Evolutionary conservation across 164 flowering plant species (phyloP).

Genomic region (Taxillus chinensis): DNA sequence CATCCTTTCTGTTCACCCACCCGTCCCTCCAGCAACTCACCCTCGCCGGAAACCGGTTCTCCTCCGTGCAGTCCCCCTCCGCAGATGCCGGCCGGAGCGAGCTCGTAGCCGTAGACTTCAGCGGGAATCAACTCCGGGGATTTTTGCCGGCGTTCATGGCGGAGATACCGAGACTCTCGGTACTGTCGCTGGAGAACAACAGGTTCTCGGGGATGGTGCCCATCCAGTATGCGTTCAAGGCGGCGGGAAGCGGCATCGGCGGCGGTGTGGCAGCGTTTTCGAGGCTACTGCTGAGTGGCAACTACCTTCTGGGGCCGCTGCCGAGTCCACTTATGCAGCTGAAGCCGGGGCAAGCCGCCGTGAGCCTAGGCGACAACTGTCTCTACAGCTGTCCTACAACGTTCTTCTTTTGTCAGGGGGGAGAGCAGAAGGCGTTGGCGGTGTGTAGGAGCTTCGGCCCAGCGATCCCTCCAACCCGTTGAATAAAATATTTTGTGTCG

Average conservation of each 20-base stretch:
- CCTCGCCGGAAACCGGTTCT: constrained; percentile 55
- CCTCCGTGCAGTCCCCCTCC: constrained; percentile 28
- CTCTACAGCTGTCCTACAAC: constrained; percentile 49
- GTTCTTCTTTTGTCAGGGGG: constrained; percentile 82
- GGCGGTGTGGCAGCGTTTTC: constrained; percentile 22
- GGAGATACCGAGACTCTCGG: constrained; percentile 62
- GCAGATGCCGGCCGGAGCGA: constrained; percentile 26
- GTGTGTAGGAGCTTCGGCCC: constrained; percentile 60
- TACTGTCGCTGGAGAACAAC: constrained; percentile 70
- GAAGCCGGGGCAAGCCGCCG: constrained; percentile 43
- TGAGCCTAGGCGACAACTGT: constrained; percentile 68
- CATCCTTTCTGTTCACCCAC: constrained; percentile 49
- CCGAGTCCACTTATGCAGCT: constrained; percentile 49
- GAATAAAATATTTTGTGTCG: not conserved
- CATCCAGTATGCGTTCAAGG: constrained; percentile 43
- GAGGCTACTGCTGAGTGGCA: constrained; percentile 71
- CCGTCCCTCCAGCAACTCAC: constrained; percentile 75
- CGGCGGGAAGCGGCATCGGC: constrained; percentile 35
- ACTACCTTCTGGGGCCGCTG: constrained; percentile 64
- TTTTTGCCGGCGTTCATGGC: constrained; percentile 61
- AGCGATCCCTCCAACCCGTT: constrained; percentile 41
- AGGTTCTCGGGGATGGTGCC: constrained; percentile 70
- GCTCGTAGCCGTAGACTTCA: constrained; percentile 67
- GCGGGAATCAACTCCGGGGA: constrained; percentile 57
- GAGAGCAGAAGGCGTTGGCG: constrained; percentile 47